phyloP scores from a whole-genome alignment of 2,329 filamentous ascomycete genomes.

The Lojkania enalia region DNA sequence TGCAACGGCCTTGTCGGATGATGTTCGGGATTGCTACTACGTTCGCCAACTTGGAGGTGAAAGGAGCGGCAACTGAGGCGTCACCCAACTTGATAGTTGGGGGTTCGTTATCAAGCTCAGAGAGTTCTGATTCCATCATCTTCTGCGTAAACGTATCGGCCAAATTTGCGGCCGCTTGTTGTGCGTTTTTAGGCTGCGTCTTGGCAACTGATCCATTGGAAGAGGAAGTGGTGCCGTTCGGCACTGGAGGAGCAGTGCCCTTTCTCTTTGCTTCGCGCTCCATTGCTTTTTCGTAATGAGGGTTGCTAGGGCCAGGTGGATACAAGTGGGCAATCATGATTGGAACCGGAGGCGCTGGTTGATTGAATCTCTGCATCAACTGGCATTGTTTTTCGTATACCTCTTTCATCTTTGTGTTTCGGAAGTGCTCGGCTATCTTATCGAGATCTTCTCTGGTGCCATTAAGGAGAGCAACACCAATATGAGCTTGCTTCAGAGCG shows the following conservation, averaged over 20 bases:
- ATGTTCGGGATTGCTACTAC: conserved; percentile 98
- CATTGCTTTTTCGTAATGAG: conserved; percentile 91
- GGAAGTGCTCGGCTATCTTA: conserved; percentile 88
- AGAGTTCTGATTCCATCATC: conserved; percentile 89
- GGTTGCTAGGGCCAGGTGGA: conserved; percentile 85
- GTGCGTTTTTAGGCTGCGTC: conserved; percentile 54
- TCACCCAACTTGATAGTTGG: conserved; percentile 96
- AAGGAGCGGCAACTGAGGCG: conserved; percentile 93
- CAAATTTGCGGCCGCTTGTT: conserved; percentile 69
- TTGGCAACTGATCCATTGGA: conserved; percentile 26
- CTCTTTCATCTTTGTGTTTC: conserved; percentile 97
- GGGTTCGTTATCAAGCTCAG: conserved; percentile 74
- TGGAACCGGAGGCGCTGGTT: conserved; percentile 90
- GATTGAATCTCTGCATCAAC: conserved; percentile 94
- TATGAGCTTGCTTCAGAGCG: conserved; percentile 95
- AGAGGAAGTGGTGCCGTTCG: conserved; percentile 38
- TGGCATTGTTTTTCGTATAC: conserved; percentile 94
- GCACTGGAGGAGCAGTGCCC: conserved; percentile 61
- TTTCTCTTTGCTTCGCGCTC: conserved; percentile 83
- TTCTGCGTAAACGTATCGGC: conserved; percentile 83
- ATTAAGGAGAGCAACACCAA: conserved; percentile 94
- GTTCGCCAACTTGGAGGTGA: conserved; percentile 96
- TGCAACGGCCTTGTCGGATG: conserved; percentile 95
- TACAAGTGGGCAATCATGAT: conserved; percentile 90
- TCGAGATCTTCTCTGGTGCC: conserved; percentile 88